These are phyloP conservation scores for Tricholoma flavovirens DNA, from an alignment of 768 basidiomycete species.

Conservation along the genomic window DNA sequence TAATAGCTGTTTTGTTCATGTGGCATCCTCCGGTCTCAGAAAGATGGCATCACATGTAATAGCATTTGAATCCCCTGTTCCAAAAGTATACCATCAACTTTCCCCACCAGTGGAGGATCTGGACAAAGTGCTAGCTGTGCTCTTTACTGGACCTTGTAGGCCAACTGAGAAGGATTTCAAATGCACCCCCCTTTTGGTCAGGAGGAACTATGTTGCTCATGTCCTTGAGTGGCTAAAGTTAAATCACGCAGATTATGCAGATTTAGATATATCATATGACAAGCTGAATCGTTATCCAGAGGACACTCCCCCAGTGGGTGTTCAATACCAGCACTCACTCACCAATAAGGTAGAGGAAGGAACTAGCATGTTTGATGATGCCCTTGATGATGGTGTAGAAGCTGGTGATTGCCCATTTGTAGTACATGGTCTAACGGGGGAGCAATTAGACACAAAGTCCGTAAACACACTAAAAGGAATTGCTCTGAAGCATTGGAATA, in stretches of 20 bases:
- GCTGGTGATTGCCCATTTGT: neutral
- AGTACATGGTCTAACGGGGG: neutral
- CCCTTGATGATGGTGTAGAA: neutral
- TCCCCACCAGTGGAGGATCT: slow-evolving; percentile 16
- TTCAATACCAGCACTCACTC: neutral
- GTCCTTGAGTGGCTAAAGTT: slow-evolving; percentile 31
- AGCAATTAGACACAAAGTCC: neutral
- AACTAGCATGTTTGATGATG: neutral
- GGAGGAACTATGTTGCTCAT: neutral
- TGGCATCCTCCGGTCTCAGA: too few relatives aligned
- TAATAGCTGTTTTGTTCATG: too few relatives aligned
- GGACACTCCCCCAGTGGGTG: too few relatives aligned
- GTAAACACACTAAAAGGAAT: neutral
- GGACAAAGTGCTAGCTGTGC: slow-evolving; percentile 25
- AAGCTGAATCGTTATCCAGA: too few relatives aligned
- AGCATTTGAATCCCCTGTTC: neutral
- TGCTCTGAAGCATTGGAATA: neutral
- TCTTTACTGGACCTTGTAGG: slow-evolving; percentile 25
- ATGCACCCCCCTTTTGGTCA: neutral
- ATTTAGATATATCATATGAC: neutral
- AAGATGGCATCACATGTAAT: neutral
- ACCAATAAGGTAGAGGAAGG: neutral
- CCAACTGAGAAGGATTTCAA: slow-evolving; percentile 23
- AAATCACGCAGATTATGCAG: neutral
- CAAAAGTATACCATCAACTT: too few relatives aligned